Percentiles rank a stretch among this genome's conserved stretches.
Conservation (phyloP, 345 rosid species). For the Angophora floribunda region DNA sequence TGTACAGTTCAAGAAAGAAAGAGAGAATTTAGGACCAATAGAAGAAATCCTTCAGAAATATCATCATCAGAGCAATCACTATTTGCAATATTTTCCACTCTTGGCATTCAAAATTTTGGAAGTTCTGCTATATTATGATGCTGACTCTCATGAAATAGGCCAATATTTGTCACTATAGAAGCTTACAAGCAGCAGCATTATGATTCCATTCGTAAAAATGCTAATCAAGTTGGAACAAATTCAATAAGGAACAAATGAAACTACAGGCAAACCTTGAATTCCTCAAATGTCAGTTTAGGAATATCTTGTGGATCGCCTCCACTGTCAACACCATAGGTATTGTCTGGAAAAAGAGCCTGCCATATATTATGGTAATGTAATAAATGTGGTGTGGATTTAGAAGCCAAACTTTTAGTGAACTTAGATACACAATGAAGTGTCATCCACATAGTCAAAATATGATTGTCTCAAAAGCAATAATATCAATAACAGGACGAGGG, state of each 20-base stretch:
- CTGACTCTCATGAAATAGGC: background rate
- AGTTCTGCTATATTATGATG: background rate
- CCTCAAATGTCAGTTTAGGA: conserved; percentile 79
- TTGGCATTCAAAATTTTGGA: background rate
- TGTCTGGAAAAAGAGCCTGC: conserved; percentile 88
- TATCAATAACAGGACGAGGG: background rate
- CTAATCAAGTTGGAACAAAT: background rate
- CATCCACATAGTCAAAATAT: background rate
- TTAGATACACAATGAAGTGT: background rate
- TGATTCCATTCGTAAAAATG: background rate
- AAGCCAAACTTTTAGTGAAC: background rate
- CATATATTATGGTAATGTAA: background rate
- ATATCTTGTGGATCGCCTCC: conserved; percentile 95
- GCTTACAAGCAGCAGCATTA: background rate
- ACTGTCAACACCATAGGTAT: conserved; percentile 95
- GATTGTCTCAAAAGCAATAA: background rate
- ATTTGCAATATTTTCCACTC: background rate
- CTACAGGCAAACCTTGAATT: conserved; percentile 51
- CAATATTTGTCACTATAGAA: background rate
- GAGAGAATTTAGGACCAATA: background rate
- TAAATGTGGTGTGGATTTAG: background rate
- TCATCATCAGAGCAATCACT: background rate
- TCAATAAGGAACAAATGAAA: background rate
- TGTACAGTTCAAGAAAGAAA: conserved; percentile 4
- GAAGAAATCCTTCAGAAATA: background rate